A percentile compares a stretch with the other conserved stretches of the same genome.
Evolutionary conservation across 768 basidiomycete genomes (phyloP).

Genomic region (Agrocybe chaxingu): DNA sequence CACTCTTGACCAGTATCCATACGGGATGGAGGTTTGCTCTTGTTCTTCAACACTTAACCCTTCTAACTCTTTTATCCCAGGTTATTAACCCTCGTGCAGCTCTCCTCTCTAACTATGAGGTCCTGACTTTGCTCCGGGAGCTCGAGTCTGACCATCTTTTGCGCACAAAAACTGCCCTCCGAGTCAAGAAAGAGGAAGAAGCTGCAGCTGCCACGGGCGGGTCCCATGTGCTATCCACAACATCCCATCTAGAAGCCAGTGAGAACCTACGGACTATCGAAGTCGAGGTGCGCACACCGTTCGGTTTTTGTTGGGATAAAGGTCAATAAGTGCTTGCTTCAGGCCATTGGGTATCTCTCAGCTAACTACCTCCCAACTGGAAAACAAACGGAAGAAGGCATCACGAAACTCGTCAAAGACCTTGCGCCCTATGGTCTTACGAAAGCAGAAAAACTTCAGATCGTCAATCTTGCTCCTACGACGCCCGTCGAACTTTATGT

Average conservation of each 20-base stretch:
- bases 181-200: constrained; percentile 79
- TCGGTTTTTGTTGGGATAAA: background rate
- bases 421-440: constrained; percentile 74
- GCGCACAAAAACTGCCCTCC: constrained; percentile 64
- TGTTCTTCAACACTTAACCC: background rate
- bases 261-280: constrained; percentile 85
- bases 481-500: constrained; percentile 85
- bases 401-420: constrained; percentile 61
- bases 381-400: constrained; percentile 60
- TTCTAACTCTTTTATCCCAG: constrained; percentile 27
- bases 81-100: constrained; percentile 69
- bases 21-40: no score
- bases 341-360: constrained; percentile 87
- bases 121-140: constrained; percentile 70
- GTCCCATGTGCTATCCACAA: constrained; percentile 9
- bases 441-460: constrained; percentile 88
- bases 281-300: constrained; percentile 58
- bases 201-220: constrained; percentile 26
- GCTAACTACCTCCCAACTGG: constrained; percentile 68
- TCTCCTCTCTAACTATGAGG: constrained; percentile 89
- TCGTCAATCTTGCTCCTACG: constrained; percentile 87
- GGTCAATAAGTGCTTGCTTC: constrained; percentile 1
- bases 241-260: constrained; percentile 46
- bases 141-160: constrained; percentile 73
- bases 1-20: no score